A percentile compares a stretch with the other conserved stretches of the same genome.
Conservation (phyloP, 176 grass and related monocot genomes). For the Oryza nivara region DNA sequence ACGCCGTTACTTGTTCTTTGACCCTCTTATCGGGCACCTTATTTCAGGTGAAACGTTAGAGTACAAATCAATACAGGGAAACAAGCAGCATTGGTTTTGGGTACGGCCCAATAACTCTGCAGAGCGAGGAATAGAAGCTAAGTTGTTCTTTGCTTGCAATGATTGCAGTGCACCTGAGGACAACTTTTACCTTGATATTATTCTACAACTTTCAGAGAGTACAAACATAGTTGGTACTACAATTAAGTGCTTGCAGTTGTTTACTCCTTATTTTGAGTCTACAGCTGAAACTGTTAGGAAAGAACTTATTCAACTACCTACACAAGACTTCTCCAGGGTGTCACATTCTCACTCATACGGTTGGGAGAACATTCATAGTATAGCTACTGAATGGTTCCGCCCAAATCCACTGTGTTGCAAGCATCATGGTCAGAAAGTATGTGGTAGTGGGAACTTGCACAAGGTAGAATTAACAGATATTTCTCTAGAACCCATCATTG, state of each 20-base stretch:
- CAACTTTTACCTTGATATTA: background rate
- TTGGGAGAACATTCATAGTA: background rate
- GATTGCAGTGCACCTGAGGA: background rate
- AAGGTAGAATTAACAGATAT: background rate
- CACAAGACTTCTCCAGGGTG: background rate
- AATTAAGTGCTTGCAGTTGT: slow-evolving; percentile 4
- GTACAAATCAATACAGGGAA: background rate
- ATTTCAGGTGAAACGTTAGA: background rate
- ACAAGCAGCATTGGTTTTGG: background rate
- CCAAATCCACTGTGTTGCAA: slow-evolving; percentile 37
- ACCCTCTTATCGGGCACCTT: slow-evolving; percentile 19
- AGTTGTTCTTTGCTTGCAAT: background rate
- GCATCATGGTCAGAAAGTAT: background rate
- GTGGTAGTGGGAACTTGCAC: background rate
- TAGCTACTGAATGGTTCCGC: background rate
- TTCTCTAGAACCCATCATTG: background rate
- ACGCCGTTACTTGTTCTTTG: background rate
- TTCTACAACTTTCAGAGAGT: slow-evolving; percentile 11
- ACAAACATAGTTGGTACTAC: slow-evolving; percentile 1
- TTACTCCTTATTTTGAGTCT: background rate
- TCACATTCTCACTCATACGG: background rate
- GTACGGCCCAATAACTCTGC: background rate
- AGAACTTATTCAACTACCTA: background rate
- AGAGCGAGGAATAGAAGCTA: background rate
- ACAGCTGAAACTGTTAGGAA: background rate